These are phyloP conservation scores for Metarhizium robertsii DNA, from an alignment of 2,329 filamentous ascomycete genomes.

Conservation along the genomic window DNA sequence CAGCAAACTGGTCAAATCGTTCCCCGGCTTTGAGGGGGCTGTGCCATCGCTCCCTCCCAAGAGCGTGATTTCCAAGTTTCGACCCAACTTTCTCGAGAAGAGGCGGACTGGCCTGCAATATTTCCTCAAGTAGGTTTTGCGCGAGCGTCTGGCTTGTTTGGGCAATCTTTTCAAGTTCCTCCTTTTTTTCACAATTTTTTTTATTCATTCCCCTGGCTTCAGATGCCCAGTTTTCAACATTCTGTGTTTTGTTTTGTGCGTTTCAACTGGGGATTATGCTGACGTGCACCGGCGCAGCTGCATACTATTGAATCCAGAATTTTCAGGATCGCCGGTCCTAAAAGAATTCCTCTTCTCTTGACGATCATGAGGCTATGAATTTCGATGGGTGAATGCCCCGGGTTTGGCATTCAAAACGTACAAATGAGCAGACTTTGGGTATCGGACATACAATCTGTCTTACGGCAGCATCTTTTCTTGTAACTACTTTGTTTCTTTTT, in stretches of 20 bases:
- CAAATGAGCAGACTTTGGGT: neutral
- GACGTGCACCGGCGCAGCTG: slow-evolving; percentile 45
- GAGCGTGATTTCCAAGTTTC: slow-evolving; percentile 79
- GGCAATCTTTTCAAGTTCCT: too few relatives aligned
- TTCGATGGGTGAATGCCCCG: neutral
- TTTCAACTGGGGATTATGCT: neutral
- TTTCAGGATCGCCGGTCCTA: slow-evolving; percentile 79
- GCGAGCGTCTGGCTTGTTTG: neutral
- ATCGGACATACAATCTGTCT: neutral
- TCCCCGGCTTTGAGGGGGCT: slow-evolving; percentile 75
- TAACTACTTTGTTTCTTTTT: neutral
- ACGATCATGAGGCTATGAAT: slow-evolving; percentile 12
- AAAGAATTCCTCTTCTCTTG: slow-evolving; percentile 79
- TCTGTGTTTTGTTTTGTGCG: neutral
- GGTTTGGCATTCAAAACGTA: neutral
- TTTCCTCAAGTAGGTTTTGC: slow-evolving; percentile 70
- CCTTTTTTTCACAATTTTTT: too few relatives aligned
- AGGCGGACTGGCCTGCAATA: slow-evolving; percentile 77
- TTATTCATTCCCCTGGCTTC: neutral
- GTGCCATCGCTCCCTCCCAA: slow-evolving; percentile 88
- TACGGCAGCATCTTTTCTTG: neutral
- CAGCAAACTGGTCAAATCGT: slow-evolving; percentile 62
- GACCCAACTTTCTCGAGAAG: slow-evolving; percentile 76
- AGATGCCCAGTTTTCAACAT: neutral
- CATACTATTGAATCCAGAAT: slow-evolving; percentile 86